Percentiles rank a stretch among this genome's conserved stretches.
phyloP scores from a whole-genome alignment of 345 rosid genomes.

The Populus simonii region DNA sequence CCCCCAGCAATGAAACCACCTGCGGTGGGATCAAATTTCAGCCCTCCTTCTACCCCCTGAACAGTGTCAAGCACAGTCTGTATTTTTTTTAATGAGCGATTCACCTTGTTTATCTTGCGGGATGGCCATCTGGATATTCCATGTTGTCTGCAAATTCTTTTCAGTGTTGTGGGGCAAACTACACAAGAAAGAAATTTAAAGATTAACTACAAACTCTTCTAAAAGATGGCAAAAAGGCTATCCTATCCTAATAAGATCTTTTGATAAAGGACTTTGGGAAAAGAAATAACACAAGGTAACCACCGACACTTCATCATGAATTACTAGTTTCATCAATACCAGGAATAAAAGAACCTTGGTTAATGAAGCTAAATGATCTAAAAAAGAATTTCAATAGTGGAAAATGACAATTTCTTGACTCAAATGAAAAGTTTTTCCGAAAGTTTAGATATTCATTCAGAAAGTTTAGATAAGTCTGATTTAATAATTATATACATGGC shows the following conservation, averaged over 20 bases:
- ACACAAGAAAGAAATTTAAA: conserved; percentile 24
- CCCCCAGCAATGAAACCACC: conserved; percentile 70
- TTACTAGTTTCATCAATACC: background rate
- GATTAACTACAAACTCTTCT: background rate
- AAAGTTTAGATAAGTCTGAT: background rate
- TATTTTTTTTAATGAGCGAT: conserved; percentile 70
- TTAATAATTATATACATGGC: background rate
- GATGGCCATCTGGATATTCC: conserved; percentile 96
- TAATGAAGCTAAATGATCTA: background rate
- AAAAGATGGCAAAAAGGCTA: background rate
- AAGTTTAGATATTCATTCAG: background rate
- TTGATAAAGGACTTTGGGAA: background rate
- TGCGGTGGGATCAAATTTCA: conserved; percentile 65
- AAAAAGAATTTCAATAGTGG: background rate
- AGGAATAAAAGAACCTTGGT: background rate
- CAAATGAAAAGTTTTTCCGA: background rate
- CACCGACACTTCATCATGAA: background rate
- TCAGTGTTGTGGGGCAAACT: conserved; percentile 94
- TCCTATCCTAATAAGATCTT: background rate
- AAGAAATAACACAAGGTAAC: background rate
- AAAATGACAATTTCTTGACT: background rate
- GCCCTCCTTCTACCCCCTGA: conserved; percentile 80
- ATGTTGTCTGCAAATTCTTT: conserved; percentile 93
- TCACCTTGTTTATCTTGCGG: conserved; percentile 90
- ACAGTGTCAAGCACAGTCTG: conserved; percentile 81